Conservation (phyloP, 2,329 filamentous ascomycete genomes). For the Emericellopsis cladophorae region DNA sequence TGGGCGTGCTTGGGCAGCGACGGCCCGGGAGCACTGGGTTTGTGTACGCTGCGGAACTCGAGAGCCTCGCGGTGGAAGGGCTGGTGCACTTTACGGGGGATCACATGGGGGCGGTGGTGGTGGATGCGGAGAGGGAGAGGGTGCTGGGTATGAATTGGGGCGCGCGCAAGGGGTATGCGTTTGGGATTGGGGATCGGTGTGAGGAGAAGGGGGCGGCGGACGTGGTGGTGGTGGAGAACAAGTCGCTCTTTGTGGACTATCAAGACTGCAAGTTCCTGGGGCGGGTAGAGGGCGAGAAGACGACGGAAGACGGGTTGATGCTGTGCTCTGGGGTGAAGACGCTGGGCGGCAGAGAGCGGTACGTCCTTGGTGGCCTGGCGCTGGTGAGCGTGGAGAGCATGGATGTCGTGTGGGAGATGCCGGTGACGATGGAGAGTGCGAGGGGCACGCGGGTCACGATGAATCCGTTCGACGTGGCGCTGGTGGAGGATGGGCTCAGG, state of each 20-base stretch:
- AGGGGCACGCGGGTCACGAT: slow-evolving; percentile 27
- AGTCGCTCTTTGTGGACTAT: slow-evolving; percentile 32
- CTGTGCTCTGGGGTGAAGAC: slow-evolving; percentile 30
- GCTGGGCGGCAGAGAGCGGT: slow-evolving; percentile 11
- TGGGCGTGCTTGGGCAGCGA: slow-evolving; percentile 29
- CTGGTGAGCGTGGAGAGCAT: slow-evolving; percentile 31
- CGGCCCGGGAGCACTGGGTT: slow-evolving; percentile 32
- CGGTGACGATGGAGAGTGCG: slow-evolving; percentile 25
- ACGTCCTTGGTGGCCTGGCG: slow-evolving; percentile 29
- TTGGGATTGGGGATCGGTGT: neutral
- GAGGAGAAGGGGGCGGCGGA: slow-evolving; percentile 4
- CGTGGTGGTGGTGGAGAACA: slow-evolving; percentile 14
- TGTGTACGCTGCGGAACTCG: slow-evolving; percentile 23
- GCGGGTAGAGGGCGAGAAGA: slow-evolving; percentile 17
- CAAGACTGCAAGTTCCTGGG: slow-evolving; percentile 40
- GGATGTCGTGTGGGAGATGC: slow-evolving; percentile 30
- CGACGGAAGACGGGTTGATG: slow-evolving; percentile 23
- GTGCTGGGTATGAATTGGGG: neutral
- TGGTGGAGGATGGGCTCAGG: slow-evolving; percentile 26
- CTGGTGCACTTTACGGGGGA: slow-evolving; percentile 21
- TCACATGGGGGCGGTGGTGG: slow-evolving; percentile 33
- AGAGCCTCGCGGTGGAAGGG: slow-evolving; percentile 17
- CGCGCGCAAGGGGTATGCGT: neutral
- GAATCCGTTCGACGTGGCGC: slow-evolving; percentile 32
- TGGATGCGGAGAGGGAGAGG: slow-evolving; percentile 12